Evolutionary conservation across 2,329 filamentous ascomycete species (phyloP), one percentile per base, ranked within the genome.

Genomic region (Lasiodiplodia gonubiensis): DNA sequence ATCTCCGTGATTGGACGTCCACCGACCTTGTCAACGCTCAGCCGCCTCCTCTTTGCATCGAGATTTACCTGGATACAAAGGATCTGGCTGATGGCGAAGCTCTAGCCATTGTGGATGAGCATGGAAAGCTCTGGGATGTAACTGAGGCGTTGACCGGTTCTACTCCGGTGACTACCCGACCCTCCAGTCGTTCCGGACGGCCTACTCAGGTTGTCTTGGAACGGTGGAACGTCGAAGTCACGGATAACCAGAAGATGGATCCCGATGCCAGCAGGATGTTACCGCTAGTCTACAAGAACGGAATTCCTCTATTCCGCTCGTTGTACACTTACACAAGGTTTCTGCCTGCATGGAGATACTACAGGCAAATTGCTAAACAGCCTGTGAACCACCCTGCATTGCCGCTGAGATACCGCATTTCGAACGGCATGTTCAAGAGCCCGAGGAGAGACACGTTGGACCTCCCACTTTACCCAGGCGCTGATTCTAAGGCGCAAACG

Each of bases 211-310:
- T 99, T 67, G 85, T 97, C 64, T 83, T 99, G 70, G 95, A 99
- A 81, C 87, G 94, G 72, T 99, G 95, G 95, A 90, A 86, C 67
- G 86, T 99, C 70, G 90, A 95, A 76, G 84, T 98, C 67, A 92
- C 92, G 75, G 87, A 88, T 71, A 81, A 75, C 68, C 71, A 68
- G 78, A 92, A 67, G 73, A 84, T 80, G 64, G 83, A 86, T 55
- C 83, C 87, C 37, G 66, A 67, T 51, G 49, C 48, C 35, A 54
- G 18, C 51, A 55, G 66, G 54, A 51, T 53, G 55, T 82, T 98
- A 63, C 93, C 95, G 16, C 94, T 92, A 64, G 89, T 97, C 68
- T 99, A 99, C 85, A 99, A 99, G 82, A 95, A 97, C 81, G 93
- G 92, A 73, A 97, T 99, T 70, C 91, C 98, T 71, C 89, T 97